Conservation (phyloP, 1,139 yeast species). For the Hansenula sp. region DNA sequence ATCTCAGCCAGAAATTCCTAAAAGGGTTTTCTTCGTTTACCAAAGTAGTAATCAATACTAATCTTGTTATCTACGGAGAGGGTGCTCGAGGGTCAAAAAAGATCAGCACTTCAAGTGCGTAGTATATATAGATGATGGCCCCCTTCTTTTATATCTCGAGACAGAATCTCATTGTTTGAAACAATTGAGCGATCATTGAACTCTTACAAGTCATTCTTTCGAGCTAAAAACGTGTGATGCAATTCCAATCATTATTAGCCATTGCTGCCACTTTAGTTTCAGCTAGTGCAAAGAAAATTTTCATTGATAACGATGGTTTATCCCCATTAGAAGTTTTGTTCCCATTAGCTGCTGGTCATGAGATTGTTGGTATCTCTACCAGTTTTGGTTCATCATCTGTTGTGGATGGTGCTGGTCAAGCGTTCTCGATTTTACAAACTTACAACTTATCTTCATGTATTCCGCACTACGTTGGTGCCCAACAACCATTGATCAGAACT, state of each 20-base stretch:
- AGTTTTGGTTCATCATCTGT: conserved; percentile 35
- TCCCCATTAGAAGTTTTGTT: conserved; percentile 31
- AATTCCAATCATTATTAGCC: neutral
- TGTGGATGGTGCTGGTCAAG: conserved; percentile 34
- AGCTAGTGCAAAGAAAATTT: conserved; percentile 28
- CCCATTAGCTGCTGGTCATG: conserved; percentile 36
- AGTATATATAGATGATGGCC: too few species aligned
- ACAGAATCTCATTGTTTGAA: too few species aligned
- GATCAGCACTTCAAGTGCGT: too few species aligned
- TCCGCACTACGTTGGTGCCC: conserved; percentile 37
- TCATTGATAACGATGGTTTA: conserved; percentile 38
- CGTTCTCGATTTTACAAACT: conserved; percentile 25
- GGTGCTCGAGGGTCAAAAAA: too few species aligned
- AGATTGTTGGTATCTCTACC: conserved; percentile 35
- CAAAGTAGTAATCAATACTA: too few species aligned
- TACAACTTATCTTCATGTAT: conserved; percentile 35
- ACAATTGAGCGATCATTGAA: too few species aligned
- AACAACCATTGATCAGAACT: conserved; percentile 34
- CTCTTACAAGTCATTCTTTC: neutral
- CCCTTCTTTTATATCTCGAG: too few species aligned
- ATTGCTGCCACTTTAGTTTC: neutral
- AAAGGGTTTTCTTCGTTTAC: too few species aligned
- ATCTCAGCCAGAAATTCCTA: too few species aligned
- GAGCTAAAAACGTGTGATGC: neutral
- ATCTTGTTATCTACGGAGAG: too few species aligned